These are phyloP conservation scores for Drosera spatulata DNA, from an alignment of 179 eudicot species.

Conservation along the genomic window DNA sequence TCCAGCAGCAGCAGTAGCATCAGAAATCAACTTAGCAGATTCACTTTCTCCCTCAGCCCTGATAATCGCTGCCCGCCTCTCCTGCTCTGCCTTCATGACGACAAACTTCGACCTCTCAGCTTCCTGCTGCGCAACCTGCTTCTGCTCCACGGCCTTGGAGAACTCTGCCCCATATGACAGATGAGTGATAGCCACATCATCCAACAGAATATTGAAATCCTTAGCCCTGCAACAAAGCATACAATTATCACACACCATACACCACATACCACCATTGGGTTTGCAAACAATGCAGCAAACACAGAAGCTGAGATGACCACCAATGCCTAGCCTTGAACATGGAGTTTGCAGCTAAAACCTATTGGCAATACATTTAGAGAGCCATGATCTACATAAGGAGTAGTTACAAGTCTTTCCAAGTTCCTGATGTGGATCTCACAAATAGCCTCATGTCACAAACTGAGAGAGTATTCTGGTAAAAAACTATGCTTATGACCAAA, in stretches of 20 bases:
- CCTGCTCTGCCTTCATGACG: conserved; percentile 91
- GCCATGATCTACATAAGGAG: too few relatives aligned
- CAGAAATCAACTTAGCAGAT: conserved; percentile 85
- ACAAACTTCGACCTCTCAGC: conserved; percentile 92
- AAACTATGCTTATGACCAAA: too few relatives aligned
- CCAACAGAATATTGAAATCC: conserved; percentile 78
- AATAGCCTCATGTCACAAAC: too few relatives aligned
- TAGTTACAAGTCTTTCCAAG: too few relatives aligned
- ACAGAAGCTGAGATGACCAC: too few relatives aligned
- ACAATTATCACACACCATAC: background rate
- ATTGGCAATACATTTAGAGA: too few relatives aligned
- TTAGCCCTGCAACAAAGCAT: conserved; percentile 33
- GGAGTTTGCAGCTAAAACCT: background rate
- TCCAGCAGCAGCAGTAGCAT: conserved; percentile 74
- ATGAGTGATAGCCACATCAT: conserved; percentile 92
- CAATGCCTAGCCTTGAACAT: too few relatives aligned
- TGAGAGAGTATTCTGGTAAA: too few relatives aligned
- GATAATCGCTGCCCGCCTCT: conserved; percentile 79
- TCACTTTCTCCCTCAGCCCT: conserved; percentile 99
- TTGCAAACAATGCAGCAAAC: too few relatives aligned
- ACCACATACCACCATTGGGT: too few relatives aligned
- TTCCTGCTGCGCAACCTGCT: conserved; percentile 98
- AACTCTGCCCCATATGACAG: conserved; percentile 84
- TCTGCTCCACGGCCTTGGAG: conserved; percentile 93
- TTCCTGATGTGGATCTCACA: too few relatives aligned